Base-by-base conservation (phyloP, 371 early-diverging fungal species). In the Cokeromyces recurvatus region DNA sequence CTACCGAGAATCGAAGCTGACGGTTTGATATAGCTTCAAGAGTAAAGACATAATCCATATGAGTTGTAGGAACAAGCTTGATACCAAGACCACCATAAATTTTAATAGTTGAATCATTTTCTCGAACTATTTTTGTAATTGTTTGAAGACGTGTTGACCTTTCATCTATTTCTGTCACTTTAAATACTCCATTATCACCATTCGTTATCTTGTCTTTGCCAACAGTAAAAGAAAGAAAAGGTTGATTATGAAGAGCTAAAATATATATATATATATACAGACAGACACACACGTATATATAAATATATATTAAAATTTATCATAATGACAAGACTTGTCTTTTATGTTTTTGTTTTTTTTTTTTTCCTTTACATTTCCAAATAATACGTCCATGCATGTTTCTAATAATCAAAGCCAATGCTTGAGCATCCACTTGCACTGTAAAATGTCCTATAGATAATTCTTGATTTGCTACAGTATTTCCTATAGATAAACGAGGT, bases 181-280 rank as follows among this genome's bases (percentile, higher is more conserved):
- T 51, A 41, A 66, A 64, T 2, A 54, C 48, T 2, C 68, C 64
- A 8, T 56, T 52, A 11, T 49, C 60, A 4, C 54, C 39, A 22
- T 38, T 10, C 1, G 15, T 44, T 17, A 74, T 59, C 1, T 44
- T 49, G 31, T 68, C 68, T 14, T 55, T 38, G 0, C 74, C 71
- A 4, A 57, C 17, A 7, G 64, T 54, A 10, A 62, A 62, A 10
- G 55, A 55, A 15, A 74, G 45, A 40, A 74, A 74, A 0, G 74
- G 74, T 9, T 46, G 19, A 25, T 70, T 66, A 20, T 66, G 67
- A 12, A 73, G 20, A 15, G 74, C 73, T 72, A 29, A 23, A 25
- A 19, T 15, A 7, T 0, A 22, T 20, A n/a, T n/a, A n/a, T n/a
- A n/a, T n/a, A n/a, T n/a, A n/a, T n/a, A n/a, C n/a, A n/a, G n/a